Evolutionary conservation across 345 rosid species (phyloP).

Genomic region (Erodium maritimum): DNA sequence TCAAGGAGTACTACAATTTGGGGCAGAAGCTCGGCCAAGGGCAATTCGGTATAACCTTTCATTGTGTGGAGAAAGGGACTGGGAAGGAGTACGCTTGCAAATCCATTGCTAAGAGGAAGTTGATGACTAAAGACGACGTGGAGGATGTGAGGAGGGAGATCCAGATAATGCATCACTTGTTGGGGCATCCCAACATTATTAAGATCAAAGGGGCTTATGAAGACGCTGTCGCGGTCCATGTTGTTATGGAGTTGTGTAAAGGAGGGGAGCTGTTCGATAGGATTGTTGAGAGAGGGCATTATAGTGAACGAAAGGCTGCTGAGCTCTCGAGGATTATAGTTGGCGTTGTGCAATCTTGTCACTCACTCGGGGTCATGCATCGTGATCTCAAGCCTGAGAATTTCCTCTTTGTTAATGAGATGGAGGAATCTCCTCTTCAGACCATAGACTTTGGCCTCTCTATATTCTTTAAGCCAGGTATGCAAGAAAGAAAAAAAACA

Average conservation of each 20-base stretch:
- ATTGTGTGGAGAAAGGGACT: constrained; percentile 57
- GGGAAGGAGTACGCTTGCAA: constrained; percentile 79
- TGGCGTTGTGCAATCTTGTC: constrained; percentile 65
- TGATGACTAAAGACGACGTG: constrained; percentile 48
- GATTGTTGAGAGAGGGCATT: constrained; percentile 70
- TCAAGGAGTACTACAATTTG: constrained; percentile 54
- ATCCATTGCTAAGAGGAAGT: constrained; percentile 76
- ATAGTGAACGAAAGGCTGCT: constrained; percentile 66
- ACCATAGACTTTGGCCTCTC: constrained; percentile 87
- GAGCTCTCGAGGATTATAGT: constrained; percentile 50
- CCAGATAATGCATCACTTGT: constrained; percentile 79
- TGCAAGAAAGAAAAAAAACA: constrained; percentile 5
- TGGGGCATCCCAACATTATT: constrained; percentile 57
- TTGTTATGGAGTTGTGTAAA: constrained; percentile 82
- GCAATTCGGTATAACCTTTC: constrained; percentile 84
- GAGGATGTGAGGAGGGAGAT: constrained; percentile 90
- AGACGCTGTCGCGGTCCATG: constrained; percentile 74
- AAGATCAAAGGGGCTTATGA: constrained; percentile 78
- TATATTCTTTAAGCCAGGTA: constrained; percentile 68
- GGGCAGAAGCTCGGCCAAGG: constrained; percentile 80
- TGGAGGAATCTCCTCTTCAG: constrained; percentile 67
- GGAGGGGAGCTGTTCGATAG: constrained; percentile 95
- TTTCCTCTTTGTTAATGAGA: constrained; percentile 50
- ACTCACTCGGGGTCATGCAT: constrained; percentile 74
- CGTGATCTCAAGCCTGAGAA: constrained; percentile 88